Percentiles rank a stretch among this genome's conserved stretches.
These are phyloP conservation scores for Arachnomyces sp. DNA, from an alignment of 2,329 filamentous ascomycete genomes.

Conservation along the genomic window DNA sequence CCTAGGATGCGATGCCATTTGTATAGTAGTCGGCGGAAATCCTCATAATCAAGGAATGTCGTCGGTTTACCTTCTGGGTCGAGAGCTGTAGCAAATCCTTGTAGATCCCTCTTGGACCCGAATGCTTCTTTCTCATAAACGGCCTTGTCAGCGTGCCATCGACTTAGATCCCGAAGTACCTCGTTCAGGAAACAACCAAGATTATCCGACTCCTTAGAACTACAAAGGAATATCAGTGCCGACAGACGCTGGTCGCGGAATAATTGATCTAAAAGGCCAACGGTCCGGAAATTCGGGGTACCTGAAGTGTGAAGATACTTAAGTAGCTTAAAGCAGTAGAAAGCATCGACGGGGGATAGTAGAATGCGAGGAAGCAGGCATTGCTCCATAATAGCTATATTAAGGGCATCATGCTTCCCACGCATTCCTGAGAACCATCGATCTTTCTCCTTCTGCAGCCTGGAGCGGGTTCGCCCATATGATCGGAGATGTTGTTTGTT, in stretches of 20 bases:
- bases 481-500: constrained; percentile 61
- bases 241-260: constrained; percentile 77
- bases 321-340: constrained; percentile 80
- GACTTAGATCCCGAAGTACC: constrained; percentile 67
- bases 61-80: constrained; percentile 63
- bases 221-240: constrained; percentile 79
- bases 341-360: constrained; percentile 76
- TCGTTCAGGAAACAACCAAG: constrained; percentile 86
- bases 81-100: constrained; percentile 71
- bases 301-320: constrained; percentile 80
- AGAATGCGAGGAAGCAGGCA: constrained; percentile 86
- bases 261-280: constrained; percentile 73
- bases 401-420: constrained; percentile 58
- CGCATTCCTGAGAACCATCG: constrained; percentile 67
- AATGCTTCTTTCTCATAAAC: constrained; percentile 78
- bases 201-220: constrained; percentile 83
- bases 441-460: constrained; percentile 67
- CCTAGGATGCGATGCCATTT: constrained; percentile 85
- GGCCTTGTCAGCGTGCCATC: constrained; percentile 73
- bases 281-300: constrained; percentile 77
- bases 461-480: constrained; percentile 59
- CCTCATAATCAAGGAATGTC: constrained; percentile 70
- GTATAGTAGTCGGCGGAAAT: constrained; percentile 77
- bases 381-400: constrained; percentile 74
- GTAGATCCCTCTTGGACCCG: constrained; percentile 56